These are phyloP conservation scores for Ocimum tenuiflorum DNA, from an alignment of 257 asterid species.

Conservation along the genomic window DNA sequence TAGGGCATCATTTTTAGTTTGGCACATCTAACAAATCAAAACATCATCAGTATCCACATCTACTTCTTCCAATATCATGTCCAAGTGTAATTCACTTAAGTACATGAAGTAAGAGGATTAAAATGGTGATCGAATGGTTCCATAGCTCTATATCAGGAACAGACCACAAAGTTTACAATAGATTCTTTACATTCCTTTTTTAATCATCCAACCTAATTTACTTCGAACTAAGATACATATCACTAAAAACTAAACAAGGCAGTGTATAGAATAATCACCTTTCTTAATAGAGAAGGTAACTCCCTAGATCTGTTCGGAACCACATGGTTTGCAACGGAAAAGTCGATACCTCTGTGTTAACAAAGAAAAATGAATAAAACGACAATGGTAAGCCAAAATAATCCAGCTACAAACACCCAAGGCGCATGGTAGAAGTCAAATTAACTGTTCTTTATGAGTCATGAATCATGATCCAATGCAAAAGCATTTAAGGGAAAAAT, in stretches of 20 bases:
- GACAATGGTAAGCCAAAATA: not conserved
- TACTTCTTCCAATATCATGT: not conserved
- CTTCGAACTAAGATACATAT: not conserved
- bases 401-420: conserved; percentile 4
- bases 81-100: not conserved
- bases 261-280: conserved; percentile 36
- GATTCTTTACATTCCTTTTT: not conserved
- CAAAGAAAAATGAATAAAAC: not conserved
- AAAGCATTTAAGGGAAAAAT: not conserved
- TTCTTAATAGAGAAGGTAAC: conserved; percentile 56
- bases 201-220: conserved; percentile 10
- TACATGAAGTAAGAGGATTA: conserved; percentile 2
- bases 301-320: conserved; percentile 36
- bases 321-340: conserved; percentile 48
- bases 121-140: not conserved
- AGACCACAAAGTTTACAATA: conserved; percentile 2
- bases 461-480: not conserved
- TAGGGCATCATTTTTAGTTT: conserved; percentile 27
- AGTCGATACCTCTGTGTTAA: conserved; percentile 71
- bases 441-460: not conserved
- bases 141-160: not conserved
- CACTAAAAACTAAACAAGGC: not conserved
- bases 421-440: not conserved
- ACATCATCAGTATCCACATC: conserved; percentile 1
- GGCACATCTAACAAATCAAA: conserved; percentile 45